phyloP scores from a whole-genome alignment of 1,284 basidiomycete genomes.

The Cryptococcus sp. region DNA sequence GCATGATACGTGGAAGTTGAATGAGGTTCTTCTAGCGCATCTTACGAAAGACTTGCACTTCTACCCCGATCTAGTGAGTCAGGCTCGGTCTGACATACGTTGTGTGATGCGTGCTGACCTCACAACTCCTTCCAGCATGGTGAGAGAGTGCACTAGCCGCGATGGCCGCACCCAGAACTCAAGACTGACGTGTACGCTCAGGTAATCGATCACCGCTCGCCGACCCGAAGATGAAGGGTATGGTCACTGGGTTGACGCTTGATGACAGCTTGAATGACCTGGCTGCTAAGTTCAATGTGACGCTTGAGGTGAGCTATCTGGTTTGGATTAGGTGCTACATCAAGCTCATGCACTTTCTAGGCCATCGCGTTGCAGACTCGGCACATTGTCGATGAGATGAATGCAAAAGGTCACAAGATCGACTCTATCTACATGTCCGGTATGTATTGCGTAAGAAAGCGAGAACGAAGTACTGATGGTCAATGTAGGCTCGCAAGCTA shows the following conservation, averaged over 20 bases:
- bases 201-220: slow-evolving; percentile 96
- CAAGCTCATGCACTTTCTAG: slow-evolving; percentile 26
- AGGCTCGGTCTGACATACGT: background rate
- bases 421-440: slow-evolving; percentile 80
- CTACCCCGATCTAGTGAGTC: slow-evolving; percentile 80
- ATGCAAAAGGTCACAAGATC: slow-evolving; percentile 79
- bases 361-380: slow-evolving; percentile 93
- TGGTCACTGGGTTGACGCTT: slow-evolving; percentile 82
- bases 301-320: slow-evolving; percentile 66
- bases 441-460: slow-evolving; percentile 27
- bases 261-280: slow-evolving; percentile 78
- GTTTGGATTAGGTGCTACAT: background rate
- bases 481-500: slow-evolving; percentile 76
- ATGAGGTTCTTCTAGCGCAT: slow-evolving; percentile 59
- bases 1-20: background rate
- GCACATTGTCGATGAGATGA: slow-evolving; percentile 93
- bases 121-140: slow-evolving; percentile 8
- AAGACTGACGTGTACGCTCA: slow-evolving; percentile 36
- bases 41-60: slow-evolving; percentile 87
- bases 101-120: background rate
- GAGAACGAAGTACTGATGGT: background rate
- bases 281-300: slow-evolving; percentile 85
- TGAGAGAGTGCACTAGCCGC: background rate
- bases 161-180: no score
- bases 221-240: slow-evolving; percentile 88